Base-by-base conservation (phyloP, 78 protist species). In the Dictyostelium capitatum region DNA sequence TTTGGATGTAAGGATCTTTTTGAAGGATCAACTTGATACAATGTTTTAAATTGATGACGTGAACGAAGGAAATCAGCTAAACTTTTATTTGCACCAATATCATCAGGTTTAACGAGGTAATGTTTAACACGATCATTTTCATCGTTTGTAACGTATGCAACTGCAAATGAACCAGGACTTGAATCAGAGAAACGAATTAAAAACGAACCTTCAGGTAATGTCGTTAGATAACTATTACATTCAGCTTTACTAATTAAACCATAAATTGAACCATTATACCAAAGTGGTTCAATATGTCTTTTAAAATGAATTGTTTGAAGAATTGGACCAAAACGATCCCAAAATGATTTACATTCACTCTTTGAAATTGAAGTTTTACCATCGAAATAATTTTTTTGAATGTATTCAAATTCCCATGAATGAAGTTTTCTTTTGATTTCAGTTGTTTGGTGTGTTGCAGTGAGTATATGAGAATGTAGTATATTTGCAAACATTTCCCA, bases 241-340 rank as follows among this genome's bases (percentile, higher is more conserved):
- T 83, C 92, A 54, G 62, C 73, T 47, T 93, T 93, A 46, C 89
- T 72, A 25, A 83, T 81, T 19, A 93, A 67, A 47, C 87, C 89
- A 93, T 80, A 93, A 14, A 93, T 93, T 37, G 72, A 70, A 65
- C 94, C 80, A 56, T 4, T 19, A 64, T 37, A 85, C 96, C 96
- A 93, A 6, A 93, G n/a, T 25, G 82, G 51, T 43, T 80, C 51
- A 17, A 93, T 85, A 67, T 93, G 89, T 84, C 96, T 50, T 43
- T 93, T 93, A 59, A 93, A 93, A 41, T 85, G 89, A 53, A 93
- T 84, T 0, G 90, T 72, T 50, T 83, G 90, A 12, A 93, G 47
- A 25, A 93, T 89, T 15, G 89, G 96, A 23, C 96, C 96, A 53
- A 93, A 83, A 67, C 82, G 80, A 15, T 41, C 59, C 96, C 96